Evolutionary conservation across 2,329 filamentous ascomycete genomes (phyloP).

Genomic region (Blastomyces silverae): DNA sequence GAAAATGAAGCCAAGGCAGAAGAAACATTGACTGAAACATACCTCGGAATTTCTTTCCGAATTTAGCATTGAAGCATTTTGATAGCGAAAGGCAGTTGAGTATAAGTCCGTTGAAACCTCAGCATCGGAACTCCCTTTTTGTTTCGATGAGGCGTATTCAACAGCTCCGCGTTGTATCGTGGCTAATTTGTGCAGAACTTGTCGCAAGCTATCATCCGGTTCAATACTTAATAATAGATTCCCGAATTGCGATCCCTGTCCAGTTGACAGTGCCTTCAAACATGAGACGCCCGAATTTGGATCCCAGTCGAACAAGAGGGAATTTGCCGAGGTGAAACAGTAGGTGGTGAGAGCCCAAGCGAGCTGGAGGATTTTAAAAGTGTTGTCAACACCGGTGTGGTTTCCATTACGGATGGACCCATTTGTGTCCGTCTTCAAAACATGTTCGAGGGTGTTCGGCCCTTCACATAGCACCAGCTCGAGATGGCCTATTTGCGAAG

Average conservation of each 20-base stretch:
- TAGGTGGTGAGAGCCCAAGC: constrained; percentile 12
- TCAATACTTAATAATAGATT: constrained; percentile 4
- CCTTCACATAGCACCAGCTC: neutral
- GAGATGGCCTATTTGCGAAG: neutral
- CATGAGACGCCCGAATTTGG: neutral
- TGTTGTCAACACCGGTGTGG: neutral
- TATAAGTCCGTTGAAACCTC: neutral
- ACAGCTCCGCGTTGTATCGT: neutral
- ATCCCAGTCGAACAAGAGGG: neutral
- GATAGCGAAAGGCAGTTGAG: constrained; percentile 6
- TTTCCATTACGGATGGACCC: neutral
- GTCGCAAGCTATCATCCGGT: constrained; percentile 8
- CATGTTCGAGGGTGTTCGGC: neutral
- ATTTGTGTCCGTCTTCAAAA: constrained; percentile 5
- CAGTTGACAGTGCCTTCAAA: neutral
- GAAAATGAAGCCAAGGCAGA: neutral
- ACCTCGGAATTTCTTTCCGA: constrained; percentile 3
- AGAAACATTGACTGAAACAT: neutral
- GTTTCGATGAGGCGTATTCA: neutral
- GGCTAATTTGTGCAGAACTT: neutral
- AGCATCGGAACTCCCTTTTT: neutral
- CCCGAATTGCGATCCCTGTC: neutral
- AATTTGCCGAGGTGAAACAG: constrained; percentile 5
- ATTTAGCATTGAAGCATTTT: neutral
- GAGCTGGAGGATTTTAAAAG: constrained; percentile 10